phyloP scores from a whole-genome alignment of 2,329 filamentous ascomycete species.

The Trichoderma oligosporum region DNA sequence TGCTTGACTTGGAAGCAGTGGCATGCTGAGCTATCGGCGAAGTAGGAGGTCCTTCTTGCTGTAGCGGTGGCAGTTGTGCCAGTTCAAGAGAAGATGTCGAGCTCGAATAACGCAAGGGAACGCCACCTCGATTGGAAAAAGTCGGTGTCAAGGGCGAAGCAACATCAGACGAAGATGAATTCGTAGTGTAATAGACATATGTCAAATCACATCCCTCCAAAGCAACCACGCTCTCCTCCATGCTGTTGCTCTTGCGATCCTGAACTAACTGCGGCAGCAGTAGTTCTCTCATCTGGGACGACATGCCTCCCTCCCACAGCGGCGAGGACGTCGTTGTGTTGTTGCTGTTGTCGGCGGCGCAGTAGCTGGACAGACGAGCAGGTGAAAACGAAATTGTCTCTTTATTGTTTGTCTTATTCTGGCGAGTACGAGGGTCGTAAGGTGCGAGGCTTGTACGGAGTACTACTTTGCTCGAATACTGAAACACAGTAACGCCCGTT shows the following conservation, averaged over 20 bases:
- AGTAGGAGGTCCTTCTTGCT: slow-evolving; percentile 23
- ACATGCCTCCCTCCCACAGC: slow-evolving; percentile 35
- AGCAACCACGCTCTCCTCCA: slow-evolving; percentile 37
- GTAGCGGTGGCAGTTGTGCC: slow-evolving; percentile 31
- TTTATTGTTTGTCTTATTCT: no score
- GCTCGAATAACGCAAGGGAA: slow-evolving; percentile 64
- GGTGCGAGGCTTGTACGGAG: no score
- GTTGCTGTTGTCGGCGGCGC: background rate
- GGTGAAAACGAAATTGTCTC: no score
- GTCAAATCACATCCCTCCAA: slow-evolving; percentile 35
- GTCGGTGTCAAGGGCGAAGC: slow-evolving; percentile 69
- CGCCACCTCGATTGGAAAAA: slow-evolving; percentile 55
- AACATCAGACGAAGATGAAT: slow-evolving; percentile 62
- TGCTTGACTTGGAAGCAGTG: slow-evolving; percentile 50
- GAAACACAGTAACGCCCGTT: background rate
- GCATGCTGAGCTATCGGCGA: slow-evolving; percentile 39
- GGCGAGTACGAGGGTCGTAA: no score
- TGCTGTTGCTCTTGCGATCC: slow-evolving; percentile 45
- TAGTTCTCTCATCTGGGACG: slow-evolving; percentile 50
- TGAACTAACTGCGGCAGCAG: slow-evolving; percentile 53
- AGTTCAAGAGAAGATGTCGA: slow-evolving; percentile 75
- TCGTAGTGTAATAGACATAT: slow-evolving; percentile 45
- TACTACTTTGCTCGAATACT: no score
- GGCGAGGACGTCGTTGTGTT: slow-evolving; percentile 4
- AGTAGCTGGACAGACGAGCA: background rate